Base-by-base conservation (phyloP, 2,329 filamentous ascomycete genomes). In the Colletotrichum lupini region DNA sequence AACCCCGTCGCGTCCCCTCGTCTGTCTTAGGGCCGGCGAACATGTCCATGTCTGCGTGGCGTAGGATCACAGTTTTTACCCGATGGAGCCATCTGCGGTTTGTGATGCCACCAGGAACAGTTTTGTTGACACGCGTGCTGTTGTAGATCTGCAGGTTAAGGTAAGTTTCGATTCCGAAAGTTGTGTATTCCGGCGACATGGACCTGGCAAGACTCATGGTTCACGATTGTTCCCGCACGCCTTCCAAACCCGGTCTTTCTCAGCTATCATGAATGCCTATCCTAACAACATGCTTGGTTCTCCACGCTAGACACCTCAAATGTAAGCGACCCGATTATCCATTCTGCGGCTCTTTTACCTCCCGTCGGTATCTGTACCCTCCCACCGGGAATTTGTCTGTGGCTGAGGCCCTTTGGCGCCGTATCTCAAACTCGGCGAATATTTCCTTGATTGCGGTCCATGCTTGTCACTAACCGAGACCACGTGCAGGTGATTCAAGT, bases 81-180 rank as follows among this genome's bases (percentile, higher is more conserved):
- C 26, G 28, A 53, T 59, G 12, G 26, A 42, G 22, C 16, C 42
- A 37, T 8, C 16, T 52, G 53, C 65, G 61, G 67, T 32, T 66
- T 28, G 26, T 19, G n/a, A 30, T 60, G 62, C 68, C 62, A 55
- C 46, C 16, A 8, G 22, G 12, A 60, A 9, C 62, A 26, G 9
- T 42, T n/a, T 49, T 71, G 56, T 63, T 71, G 32, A 71, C 56
- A 67, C 60, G 63, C 9, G 57, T 16, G 9, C 46, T 32, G 37
- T 16, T 42, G 32, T 49, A 71, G 68, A 71, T 71, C 19, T 71
- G 68, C 68, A 71, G 62, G 37, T 46, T 71, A 56, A 71, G 68
- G 68, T 71, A 32, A 67, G 68, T 67, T 11, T 19, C 9, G 12
- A 22, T n/a, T 46, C 62, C 42, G 55, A 49, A 19, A 42, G 30